Conservation (phyloP, 1,284 basidiomycete genomes). For the Puccinia polysora region DNA sequence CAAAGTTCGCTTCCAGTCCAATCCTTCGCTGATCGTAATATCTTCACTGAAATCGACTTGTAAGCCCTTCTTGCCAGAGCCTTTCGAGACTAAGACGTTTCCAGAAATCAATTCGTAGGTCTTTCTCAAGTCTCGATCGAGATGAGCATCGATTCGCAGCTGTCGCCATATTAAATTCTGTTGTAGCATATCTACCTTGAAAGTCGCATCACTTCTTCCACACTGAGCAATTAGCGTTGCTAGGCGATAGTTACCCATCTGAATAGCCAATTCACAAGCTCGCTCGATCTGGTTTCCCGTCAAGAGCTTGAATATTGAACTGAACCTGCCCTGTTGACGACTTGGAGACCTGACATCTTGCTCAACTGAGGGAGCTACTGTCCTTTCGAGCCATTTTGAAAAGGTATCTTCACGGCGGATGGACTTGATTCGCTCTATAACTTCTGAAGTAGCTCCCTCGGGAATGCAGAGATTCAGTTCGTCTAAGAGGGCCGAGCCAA, state of each 20-base stretch:
- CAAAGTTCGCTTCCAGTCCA: conserved; percentile 94
- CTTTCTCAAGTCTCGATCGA: conserved; percentile 67
- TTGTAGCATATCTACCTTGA: conserved; percentile 67
- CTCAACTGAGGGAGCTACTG: conserved; percentile 70
- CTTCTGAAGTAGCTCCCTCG: conserved; percentile 59
- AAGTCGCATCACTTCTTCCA: conserved; percentile 68
- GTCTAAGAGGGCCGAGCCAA: conserved; percentile 89
- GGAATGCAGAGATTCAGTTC: conserved; percentile 65
- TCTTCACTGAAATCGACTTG: conserved; percentile 63
- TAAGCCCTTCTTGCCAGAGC: conserved; percentile 56
- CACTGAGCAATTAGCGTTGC: conserved; percentile 87
- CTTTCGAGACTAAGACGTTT: conserved; percentile 64
- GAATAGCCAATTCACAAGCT: conserved; percentile 71
- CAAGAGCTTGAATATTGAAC: conserved; percentile 68
- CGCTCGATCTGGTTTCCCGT: conserved; percentile 81
- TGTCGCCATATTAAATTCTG: conserved; percentile 82
- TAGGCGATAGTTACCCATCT: conserved; percentile 74
- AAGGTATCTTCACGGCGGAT: conserved; percentile 75
- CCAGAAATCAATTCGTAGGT: conserved; percentile 84
- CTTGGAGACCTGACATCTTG: conserved; percentile 61
- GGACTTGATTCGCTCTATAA: conserved; percentile 61
- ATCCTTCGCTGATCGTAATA: conserved; percentile 67
- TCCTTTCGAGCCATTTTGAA: conserved; percentile 76
- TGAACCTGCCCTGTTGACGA: conserved; percentile 53
- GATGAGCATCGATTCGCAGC: conserved; percentile 68